A percentile compares a stretch with the other conserved stretches of the same genome.
These are phyloP conservation scores for Blastobotrys raffinosifermentans DNA, from an alignment of 1,139 yeast genomes.

Conservation along the genomic window DNA sequence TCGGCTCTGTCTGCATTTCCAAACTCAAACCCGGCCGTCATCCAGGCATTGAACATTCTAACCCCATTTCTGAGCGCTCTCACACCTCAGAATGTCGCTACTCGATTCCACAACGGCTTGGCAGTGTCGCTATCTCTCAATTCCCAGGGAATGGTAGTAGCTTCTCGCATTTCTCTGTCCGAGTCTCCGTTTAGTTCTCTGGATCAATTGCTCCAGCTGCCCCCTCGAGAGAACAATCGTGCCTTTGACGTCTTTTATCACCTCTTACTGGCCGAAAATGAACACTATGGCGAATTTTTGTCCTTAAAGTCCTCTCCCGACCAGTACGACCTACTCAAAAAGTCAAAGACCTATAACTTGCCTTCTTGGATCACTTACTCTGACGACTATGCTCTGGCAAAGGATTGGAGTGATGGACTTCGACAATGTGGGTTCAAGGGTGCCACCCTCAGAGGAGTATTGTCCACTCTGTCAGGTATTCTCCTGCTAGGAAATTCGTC, in stretches of 20 bases:
- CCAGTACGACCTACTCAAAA: conserved; percentile 31
- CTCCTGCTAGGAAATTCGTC: conserved; percentile 33
- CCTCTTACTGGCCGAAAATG: conserved; percentile 31
- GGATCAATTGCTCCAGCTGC: conserved; percentile 31
- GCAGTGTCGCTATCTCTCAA: conserved; percentile 30
- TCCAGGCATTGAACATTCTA: conserved; percentile 33
- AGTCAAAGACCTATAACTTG: conserved; percentile 30
- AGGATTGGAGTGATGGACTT: conserved; percentile 38
- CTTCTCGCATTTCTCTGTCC: conserved; percentile 31
- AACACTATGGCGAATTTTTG: conserved; percentile 28
- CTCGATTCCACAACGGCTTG: conserved; percentile 35
- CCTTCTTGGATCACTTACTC: conserved; percentile 35
- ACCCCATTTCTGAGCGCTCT: conserved; percentile 37
- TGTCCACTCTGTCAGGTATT: conserved; percentile 36
- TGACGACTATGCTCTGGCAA: conserved; percentile 36
- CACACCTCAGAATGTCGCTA: conserved; percentile 33
- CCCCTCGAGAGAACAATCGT: conserved; percentile 25
- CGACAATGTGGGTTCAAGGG: conserved; percentile 33
- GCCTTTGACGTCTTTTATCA: conserved; percentile 38
- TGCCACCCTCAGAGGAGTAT: conserved; percentile 29
- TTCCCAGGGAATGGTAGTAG: conserved; percentile 31
- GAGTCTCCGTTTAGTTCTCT: conserved; percentile 28
- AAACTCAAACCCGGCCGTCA: conserved; percentile 30
- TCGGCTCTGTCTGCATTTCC: conserved; percentile 33
- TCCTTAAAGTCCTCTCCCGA: conserved; percentile 30